Percentiles rank a stretch among this genome's conserved stretches.
Evolutionary conservation across 2,329 filamentous ascomycete genomes (phyloP).

Genomic region (Nemania abortiva): DNA sequence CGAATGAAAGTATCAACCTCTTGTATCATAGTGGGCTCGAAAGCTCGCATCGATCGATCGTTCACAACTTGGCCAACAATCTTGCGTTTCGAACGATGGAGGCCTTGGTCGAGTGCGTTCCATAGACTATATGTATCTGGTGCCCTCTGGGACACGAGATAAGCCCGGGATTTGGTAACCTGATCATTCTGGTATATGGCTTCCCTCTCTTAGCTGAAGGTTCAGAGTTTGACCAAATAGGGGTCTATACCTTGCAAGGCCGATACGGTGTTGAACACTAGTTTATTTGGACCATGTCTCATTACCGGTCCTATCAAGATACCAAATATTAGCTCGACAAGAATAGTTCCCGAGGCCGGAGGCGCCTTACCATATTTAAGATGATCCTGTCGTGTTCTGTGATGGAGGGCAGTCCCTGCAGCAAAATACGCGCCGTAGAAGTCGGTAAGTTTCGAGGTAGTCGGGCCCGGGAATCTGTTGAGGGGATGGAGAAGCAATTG

Average conservation of each 20-base stretch:
- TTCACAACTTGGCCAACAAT: slow-evolving; percentile 32
- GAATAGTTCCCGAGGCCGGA: not conserved
- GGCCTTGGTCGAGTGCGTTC: slow-evolving; percentile 27
- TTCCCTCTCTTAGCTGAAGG: slow-evolving; percentile 5
- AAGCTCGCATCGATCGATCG: slow-evolving; percentile 35
- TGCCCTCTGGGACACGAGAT: slow-evolving; percentile 21
- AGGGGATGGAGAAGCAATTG: slow-evolving; percentile 4
- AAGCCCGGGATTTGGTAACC: slow-evolving; percentile 32
- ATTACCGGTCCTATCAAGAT: slow-evolving; percentile 27
- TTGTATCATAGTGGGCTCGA: slow-evolving; percentile 37
- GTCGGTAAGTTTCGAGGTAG: slow-evolving; percentile 1
- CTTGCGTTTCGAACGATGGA: slow-evolving; percentile 37
- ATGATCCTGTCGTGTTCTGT: slow-evolving; percentile 14
- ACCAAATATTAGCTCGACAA: not conserved
- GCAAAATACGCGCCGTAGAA: slow-evolving; percentile 10
- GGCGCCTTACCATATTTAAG: not conserved
- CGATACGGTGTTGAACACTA: slow-evolving; percentile 39
- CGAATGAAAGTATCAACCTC: slow-evolving; percentile 38
- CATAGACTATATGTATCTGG: slow-evolving; percentile 20
- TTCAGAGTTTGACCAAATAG: no score
- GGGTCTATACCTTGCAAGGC: slow-evolving; percentile 30
- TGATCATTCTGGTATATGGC: slow-evolving; percentile 39
- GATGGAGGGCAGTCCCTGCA: slow-evolving; percentile 7
- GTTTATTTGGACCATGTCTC: slow-evolving; percentile 36
- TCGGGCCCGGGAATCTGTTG: not conserved